Base-by-base conservation (phyloP, 805 yeast species). In the Jamesozyma jinghongensis region DNA sequence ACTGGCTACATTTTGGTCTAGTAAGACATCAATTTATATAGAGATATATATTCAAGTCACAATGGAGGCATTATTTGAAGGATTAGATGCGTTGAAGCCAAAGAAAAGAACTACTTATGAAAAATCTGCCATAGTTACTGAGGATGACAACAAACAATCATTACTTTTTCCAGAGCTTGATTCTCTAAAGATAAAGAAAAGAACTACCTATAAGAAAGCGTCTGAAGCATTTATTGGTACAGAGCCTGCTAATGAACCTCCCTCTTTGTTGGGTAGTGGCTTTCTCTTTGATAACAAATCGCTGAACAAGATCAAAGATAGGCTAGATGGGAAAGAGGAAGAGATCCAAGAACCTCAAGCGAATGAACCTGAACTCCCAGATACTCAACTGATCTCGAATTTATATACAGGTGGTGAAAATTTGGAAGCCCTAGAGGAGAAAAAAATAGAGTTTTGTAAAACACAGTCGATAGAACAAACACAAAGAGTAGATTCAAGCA, bases 61-160 rank as follows among this genome's bases (percentile, higher is more conserved):
- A 16, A 59, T 60, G 65, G 61, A 60, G 25, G 32, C 41, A 6
- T 33, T 56, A 12, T 42, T 60, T 13, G 52, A 48, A 14, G 45
- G 40, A 10, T 32, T 59, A 6, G 34, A 34, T 8, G 26, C 35
- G 14, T n/a, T 43, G 16, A 51, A 38, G 19, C 26, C 32, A 7
- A 46, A 47, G 29, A 54, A 44, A 39, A 48, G 52, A 36, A 55
- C 55, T 3, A 53, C 61, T 4, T 52, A 52, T 31, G 48, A 52
- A 39, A 53, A 53, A 43, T 36, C 42, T 6, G 6, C 46, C 3
- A 45, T 40, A 25, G 37, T 28, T 22, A 19, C 28, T 7, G 38
- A 37, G 3, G 28, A 35, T 10, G 36, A 22, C 10, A 10, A 22
- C 10, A 10, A 22, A 22, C 26, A 6, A 22, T 22, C 26, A 22